Evolutionary conservation across 2,329 filamentous ascomycete species (phyloP), one percentile per base, ranked within the genome.

Genomic region (Nemania diffusa): DNA sequence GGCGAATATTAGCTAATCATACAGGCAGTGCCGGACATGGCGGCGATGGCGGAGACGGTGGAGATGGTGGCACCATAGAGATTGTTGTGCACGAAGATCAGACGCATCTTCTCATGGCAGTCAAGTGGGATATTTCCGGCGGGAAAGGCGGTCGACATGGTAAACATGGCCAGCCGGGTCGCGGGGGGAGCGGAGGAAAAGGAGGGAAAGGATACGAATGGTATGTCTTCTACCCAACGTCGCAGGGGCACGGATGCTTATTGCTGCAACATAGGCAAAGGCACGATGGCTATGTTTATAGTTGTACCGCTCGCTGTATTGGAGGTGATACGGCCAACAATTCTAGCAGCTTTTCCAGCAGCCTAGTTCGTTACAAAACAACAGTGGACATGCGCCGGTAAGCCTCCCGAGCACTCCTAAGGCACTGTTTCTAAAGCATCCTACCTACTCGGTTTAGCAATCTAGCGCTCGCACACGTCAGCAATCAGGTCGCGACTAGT

Each of bases 41-140:
- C 34, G 37, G 61, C 15, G 44, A 64, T 9, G 61, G 61, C 34
- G 61, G 61, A 46, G 46, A 64, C 53, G 61, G 53, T 13, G 61
- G 61, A 52, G 34, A 58, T 46, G 53, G 61, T 22, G 61, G 61
- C 20, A 64, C 53, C 2, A 64, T 64, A 64, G 61, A 64, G 46
- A 53, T 64, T 5, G 17, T 64, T 46, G 46, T 64, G 34, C 32
- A 64, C 26, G 61, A 64, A 53, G 61, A 58, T 27, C 53, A 64
- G 26, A 55, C 46, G 15, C 61, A 64, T 58, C 61, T 64, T 53
- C 61, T 64, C n/a, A 58, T 64, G 46, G 53, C 55, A 58, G 53
- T 64, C 34, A 57, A 58, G 34, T 64, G 61, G 61, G 55, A 64
- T 58, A 22, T 58, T 52, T 64, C 61, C 9, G 53, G 61, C 20